Evolutionary conservation across 2,329 filamentous ascomycete species (phyloP).

Genomic region (Fusarium coffeatum): DNA sequence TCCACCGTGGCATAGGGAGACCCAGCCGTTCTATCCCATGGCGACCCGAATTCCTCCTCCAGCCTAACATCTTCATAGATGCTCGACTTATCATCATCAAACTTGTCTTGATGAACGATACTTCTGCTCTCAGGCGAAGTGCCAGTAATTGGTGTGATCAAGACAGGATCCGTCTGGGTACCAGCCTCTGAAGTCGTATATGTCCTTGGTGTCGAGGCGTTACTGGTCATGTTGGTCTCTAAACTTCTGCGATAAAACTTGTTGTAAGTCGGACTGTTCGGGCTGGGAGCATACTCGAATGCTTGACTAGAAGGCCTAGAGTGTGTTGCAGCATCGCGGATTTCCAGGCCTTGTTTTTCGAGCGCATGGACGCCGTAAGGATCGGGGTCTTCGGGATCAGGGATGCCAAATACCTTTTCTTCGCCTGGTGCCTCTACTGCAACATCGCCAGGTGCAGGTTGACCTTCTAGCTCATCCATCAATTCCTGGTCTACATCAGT

Average conservation of each 20-base stretch:
- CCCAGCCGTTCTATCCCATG: slow-evolving; percentile 3
- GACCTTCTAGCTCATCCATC: slow-evolving; percentile 51
- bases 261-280: slow-evolving; percentile 52
- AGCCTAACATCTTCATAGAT: slow-evolving; percentile 29
- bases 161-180: slow-evolving; percentile 45
- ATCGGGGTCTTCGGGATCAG: slow-evolving; percentile 53
- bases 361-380: slow-evolving; percentile 54
- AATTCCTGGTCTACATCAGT: slow-evolving; percentile 49
- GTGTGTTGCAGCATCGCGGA: slow-evolving; percentile 52
- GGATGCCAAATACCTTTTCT: slow-evolving; percentile 52
- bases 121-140: slow-evolving; percentile 7
- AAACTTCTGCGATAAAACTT: slow-evolving; percentile 50
- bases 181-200: slow-evolving; percentile 44
- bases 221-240: slow-evolving; percentile 37
- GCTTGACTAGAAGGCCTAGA: slow-evolving; percentile 51
- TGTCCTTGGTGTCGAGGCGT: slow-evolving; percentile 26
- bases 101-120: background rate
- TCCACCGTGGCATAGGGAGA: slow-evolving; percentile 1
- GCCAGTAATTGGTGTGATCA: slow-evolving; percentile 18
- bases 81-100: slow-evolving; percentile 13
- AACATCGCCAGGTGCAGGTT: slow-evolving; percentile 53
- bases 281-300: slow-evolving; percentile 54
- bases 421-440: slow-evolving; percentile 46
- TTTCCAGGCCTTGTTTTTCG: slow-evolving; percentile 52
- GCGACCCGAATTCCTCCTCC: slow-evolving; percentile 1